A percentile compares a stretch with the other conserved stretches of the same genome.
phyloP scores from a whole-genome alignment of 352 stramenopile genomes.

The Stephanocyclus meneghinianus region DNA sequence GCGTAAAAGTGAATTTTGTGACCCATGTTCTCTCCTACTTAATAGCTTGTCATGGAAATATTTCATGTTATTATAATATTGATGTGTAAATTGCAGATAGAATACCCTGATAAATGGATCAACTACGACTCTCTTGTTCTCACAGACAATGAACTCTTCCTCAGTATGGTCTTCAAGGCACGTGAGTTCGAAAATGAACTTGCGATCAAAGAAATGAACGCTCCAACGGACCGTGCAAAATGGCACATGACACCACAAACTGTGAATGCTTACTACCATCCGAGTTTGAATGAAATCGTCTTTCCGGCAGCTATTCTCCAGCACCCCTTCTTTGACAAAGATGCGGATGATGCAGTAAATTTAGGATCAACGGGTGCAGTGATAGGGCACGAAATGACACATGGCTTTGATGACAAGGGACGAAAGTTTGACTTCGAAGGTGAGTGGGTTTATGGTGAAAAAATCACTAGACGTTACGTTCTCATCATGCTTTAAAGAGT shows the following conservation, averaged over 20 bases:
- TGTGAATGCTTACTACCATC: conserved; percentile 84
- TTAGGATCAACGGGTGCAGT: conserved; percentile 91
- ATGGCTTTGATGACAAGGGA: conserved; percentile 92
- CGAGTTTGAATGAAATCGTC: conserved; percentile 88
- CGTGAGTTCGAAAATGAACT: conserved; percentile 59
- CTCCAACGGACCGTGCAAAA: conserved; percentile 66
- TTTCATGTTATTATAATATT: no score
- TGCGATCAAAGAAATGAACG: conserved; percentile 79
- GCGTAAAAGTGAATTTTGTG: conserved; percentile 65
- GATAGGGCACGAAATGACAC: conserved; percentile 94
- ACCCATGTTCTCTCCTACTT: not conserved
- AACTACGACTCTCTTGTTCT: conserved; percentile 68
- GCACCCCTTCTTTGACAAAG: conserved; percentile 89
- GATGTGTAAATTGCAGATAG: conserved; percentile 37
- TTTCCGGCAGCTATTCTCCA: conserved; percentile 95
- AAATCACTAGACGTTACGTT: no score
- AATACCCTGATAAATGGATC: conserved; percentile 83
- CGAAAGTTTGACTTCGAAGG: conserved; percentile 69
- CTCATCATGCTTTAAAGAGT: no score
- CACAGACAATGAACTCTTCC: conserved; percentile 56
- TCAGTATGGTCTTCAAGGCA: conserved; percentile 68
- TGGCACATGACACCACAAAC: conserved; percentile 87
- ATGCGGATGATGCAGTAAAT: conserved; percentile 87
- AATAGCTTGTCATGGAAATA: conserved; percentile 52
- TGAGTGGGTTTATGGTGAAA: not conserved